Conservation (phyloP, 2,329 filamentous ascomycete genomes). For the Fusarium papillatum region DNA sequence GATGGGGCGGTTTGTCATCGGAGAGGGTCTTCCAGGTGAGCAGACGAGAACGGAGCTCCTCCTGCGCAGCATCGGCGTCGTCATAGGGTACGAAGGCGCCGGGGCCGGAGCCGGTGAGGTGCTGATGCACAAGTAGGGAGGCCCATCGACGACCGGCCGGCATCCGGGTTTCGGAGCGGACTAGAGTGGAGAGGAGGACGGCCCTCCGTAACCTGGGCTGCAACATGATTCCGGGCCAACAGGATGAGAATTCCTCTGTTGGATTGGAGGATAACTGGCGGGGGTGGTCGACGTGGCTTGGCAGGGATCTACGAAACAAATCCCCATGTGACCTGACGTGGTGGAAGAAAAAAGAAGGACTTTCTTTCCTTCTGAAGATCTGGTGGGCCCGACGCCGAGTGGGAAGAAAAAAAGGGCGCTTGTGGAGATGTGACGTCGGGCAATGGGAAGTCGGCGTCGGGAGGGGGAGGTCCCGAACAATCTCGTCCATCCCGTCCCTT, state of each 20-base stretch:
- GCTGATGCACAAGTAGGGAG: conserved; percentile 47
- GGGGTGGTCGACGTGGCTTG: conserved; percentile 14
- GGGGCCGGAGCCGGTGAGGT: conserved; percentile 41
- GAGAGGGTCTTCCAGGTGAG: conserved; percentile 51
- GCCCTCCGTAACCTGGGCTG: conserved; percentile 16
- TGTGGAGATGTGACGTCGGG: conserved; percentile 37
- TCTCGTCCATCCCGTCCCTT: no score
- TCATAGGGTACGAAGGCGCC: conserved; percentile 48
- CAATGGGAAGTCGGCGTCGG: conserved; percentile 20
- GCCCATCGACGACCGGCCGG: conserved; percentile 20
- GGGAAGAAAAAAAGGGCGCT: neutral
- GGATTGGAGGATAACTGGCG: neutral
- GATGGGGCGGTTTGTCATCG: conserved; percentile 62
- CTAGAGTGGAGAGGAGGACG: conserved; percentile 28
- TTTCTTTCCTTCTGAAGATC: conserved; percentile 31
- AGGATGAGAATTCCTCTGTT: neutral
- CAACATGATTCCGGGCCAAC: conserved; percentile 10
- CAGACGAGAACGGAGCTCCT: conserved; percentile 49
- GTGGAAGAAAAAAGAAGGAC: conserved; percentile 16
- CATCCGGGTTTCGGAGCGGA: conserved; percentile 19
- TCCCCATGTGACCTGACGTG: neutral
- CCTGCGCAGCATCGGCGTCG: conserved; percentile 48
- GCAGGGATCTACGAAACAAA: conserved; percentile 11
- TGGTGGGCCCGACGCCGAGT: conserved; percentile 7
- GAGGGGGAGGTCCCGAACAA: conserved; percentile 11